A percentile compares a stretch with the other conserved stretches of the same genome.
phyloP scores from a whole-genome alignment of 805 yeast species.

The Metschnikowia drakensbergensis region DNA sequence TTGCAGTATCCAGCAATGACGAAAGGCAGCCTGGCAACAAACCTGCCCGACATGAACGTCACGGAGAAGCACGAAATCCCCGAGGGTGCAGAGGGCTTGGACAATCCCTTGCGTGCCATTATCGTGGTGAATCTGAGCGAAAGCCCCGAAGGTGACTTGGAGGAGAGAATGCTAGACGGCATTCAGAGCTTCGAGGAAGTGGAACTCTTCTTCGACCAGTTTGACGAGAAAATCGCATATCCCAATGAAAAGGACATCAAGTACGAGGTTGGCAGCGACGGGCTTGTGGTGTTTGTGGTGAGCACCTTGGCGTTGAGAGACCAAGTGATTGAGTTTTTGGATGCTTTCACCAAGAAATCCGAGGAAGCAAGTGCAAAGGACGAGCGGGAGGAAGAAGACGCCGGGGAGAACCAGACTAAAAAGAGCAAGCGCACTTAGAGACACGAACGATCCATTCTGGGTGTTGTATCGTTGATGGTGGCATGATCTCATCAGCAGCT shows the following conservation, averaged over 20 bases:
- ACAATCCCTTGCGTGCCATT: constrained; percentile 45
- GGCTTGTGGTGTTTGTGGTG: constrained; percentile 53
- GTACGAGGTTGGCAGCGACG: constrained; percentile 61
- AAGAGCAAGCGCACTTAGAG: background rate
- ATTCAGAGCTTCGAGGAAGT: constrained; percentile 46
- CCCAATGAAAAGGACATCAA: constrained; percentile 54
- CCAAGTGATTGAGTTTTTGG: constrained; percentile 42
- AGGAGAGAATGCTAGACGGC: constrained; percentile 44
- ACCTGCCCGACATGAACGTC: background rate
- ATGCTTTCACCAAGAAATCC: constrained; percentile 24
- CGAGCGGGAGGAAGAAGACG: background rate
- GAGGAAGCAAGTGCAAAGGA: background rate
- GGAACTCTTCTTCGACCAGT: constrained; percentile 49
- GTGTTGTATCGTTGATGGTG: no score
- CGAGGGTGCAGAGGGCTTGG: constrained; percentile 31
- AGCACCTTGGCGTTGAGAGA: constrained; percentile 37
- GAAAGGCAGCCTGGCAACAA: background rate
- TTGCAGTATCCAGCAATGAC: background rate
- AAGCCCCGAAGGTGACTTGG: constrained; percentile 42
- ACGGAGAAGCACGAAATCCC: constrained; percentile 2
- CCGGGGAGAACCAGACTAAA: constrained; percentile 1
- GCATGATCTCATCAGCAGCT: background rate
- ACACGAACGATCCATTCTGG: no score
- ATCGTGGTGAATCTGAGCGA: constrained; percentile 37
- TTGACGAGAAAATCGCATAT: constrained; percentile 48